Conservation (phyloP, 495 filamentous ascomycete genomes). For the Filosporella fistucella region DNA sequence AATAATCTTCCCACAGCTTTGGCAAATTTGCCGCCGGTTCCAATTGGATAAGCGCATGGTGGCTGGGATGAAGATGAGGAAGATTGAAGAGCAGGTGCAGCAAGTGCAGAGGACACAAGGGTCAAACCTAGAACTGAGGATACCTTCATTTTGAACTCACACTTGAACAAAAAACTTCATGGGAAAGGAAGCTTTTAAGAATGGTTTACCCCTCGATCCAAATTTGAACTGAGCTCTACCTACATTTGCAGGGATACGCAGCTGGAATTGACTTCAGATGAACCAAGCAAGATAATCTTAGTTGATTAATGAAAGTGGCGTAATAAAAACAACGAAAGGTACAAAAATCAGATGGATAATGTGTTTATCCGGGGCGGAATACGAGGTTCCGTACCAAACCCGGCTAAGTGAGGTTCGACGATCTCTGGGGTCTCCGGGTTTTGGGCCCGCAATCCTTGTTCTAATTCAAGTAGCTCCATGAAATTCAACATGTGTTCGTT, state of each 20-base stretch:
- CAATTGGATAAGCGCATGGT: constrained; percentile 17
- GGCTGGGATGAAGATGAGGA: constrained; percentile 1
- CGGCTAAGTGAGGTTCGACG: background rate
- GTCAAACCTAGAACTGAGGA: background rate
- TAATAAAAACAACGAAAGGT: background rate
- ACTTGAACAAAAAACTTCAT: background rate
- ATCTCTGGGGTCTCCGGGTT: background rate
- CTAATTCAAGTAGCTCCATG: too few species aligned
- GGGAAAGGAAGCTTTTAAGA: background rate
- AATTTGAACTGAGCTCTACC: too few species aligned
- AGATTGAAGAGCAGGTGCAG: background rate
- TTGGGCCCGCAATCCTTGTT: constrained; percentile 1
- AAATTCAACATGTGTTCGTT: background rate
- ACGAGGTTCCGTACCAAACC: background rate
- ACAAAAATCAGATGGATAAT: background rate
- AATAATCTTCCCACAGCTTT: constrained; percentile 38
- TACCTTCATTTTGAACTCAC: constrained; percentile 2
- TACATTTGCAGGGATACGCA: too few species aligned
- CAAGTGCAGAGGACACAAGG: background rate
- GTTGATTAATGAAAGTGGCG: too few species aligned
- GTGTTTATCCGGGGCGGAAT: background rate
- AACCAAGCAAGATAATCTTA: too few species aligned
- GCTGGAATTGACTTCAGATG: too few species aligned
- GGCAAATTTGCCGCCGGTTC: constrained; percentile 22
- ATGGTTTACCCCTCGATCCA: too few species aligned